phyloP scores from a whole-genome alignment of 169 alveolate genomes.

The Eimeria zaria region DNA sequence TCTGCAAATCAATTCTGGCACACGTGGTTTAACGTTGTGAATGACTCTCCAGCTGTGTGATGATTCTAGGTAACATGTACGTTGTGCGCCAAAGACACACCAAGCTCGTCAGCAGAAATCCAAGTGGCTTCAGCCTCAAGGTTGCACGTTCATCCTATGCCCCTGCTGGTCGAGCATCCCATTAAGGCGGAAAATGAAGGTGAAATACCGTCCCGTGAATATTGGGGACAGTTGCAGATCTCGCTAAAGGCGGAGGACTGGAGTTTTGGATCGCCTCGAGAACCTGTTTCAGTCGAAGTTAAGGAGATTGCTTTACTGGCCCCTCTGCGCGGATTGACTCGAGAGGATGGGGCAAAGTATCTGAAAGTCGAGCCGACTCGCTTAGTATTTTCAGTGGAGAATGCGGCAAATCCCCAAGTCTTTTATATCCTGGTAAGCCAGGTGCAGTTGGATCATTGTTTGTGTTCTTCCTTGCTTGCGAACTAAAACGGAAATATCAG shows the following conservation, averaged over 20 bases:
- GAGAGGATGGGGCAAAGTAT: conserved; percentile 56
- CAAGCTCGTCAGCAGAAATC: conserved; percentile 36
- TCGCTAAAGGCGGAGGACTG: conserved; percentile 64
- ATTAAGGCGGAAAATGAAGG: background rate
- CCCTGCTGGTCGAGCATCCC: conserved; percentile 55
- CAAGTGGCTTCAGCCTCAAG: conserved; percentile 64
- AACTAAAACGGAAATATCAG: background rate
- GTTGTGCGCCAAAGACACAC: conserved; percentile 26
- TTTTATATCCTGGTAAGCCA: conserved; percentile 66
- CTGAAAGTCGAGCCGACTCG: conserved; percentile 53
- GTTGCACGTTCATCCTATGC: conserved; percentile 9
- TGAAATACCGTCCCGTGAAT: conserved; percentile 37
- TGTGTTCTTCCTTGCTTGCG: background rate
- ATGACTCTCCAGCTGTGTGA: background rate
- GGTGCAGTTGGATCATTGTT: background rate
- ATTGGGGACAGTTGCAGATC: conserved; percentile 55
- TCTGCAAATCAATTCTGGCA: background rate
- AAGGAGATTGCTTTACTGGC: background rate
- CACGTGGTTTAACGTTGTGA: background rate
- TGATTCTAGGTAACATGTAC: conserved; percentile 35
- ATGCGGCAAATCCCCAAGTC: conserved; percentile 18
- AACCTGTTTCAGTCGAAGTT: conserved; percentile 62
- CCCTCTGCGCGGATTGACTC: conserved; percentile 31
- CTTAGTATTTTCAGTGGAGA: conserved; percentile 39
- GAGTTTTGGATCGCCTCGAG: conserved; percentile 57